phyloP scores from a whole-genome alignment of 2,329 filamentous ascomycete species.

The Sporothrix inflata region DNA sequence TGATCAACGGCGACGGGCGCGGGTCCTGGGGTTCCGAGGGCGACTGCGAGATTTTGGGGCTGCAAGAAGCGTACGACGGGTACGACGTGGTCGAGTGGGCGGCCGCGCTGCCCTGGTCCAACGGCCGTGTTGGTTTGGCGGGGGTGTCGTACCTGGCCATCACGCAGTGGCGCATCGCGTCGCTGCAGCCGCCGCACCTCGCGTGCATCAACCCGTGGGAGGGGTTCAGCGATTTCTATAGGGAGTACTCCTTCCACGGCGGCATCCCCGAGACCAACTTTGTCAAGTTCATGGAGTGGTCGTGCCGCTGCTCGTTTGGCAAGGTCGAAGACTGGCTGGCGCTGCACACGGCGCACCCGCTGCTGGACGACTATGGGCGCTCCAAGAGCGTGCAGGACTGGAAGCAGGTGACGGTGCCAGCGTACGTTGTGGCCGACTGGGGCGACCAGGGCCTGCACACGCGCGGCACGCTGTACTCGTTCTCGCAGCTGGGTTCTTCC shows the following conservation, averaged over 20 bases:
- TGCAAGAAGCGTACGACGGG: slow-evolving; percentile 51
- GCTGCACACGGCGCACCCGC: neutral
- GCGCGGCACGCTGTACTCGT: neutral
- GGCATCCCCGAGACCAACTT: slow-evolving; percentile 6
- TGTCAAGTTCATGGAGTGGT: slow-evolving; percentile 7
- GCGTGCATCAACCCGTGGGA: slow-evolving; percentile 55
- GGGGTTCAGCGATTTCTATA: slow-evolving; percentile 58
- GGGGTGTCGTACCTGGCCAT: slow-evolving; percentile 53
- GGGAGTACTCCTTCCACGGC: slow-evolving; percentile 43
- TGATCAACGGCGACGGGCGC: slow-evolving; percentile 57
- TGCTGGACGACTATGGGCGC: neutral
- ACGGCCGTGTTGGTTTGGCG: slow-evolving; percentile 51
- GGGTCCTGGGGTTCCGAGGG: slow-evolving; percentile 53
- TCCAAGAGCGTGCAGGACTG: slow-evolving; percentile 5
- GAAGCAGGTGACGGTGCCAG: neutral
- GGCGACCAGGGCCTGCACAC: slow-evolving; percentile 3
- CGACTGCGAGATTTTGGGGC: slow-evolving; percentile 52
- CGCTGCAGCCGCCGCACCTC: slow-evolving; percentile 49
- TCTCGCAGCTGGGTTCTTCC: neutral
- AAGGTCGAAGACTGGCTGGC: neutral
- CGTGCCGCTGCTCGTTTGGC: neutral
- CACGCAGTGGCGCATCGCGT: slow-evolving; percentile 52
- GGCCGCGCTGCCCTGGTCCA: slow-evolving; percentile 50
- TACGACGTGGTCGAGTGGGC: slow-evolving; percentile 55
- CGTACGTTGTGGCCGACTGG: neutral